Percentiles rank a stretch among this genome's conserved stretches.
Conservation (phyloP, 805 yeast genomes). For the Spathaspora passalidarum region DNA sequence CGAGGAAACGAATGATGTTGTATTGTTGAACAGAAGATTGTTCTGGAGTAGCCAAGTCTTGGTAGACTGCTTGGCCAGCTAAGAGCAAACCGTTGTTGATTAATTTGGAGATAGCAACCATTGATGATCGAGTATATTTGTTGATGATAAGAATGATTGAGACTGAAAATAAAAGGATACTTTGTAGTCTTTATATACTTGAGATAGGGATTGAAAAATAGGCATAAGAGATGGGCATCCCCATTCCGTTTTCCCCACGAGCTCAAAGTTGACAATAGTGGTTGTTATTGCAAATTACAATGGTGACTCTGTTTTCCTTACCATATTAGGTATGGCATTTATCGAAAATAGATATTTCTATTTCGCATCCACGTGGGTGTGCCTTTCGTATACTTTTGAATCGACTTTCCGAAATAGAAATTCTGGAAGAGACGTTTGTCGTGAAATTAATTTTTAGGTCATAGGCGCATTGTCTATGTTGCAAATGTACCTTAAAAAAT, state of each 20-base stretch:
- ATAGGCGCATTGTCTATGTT: no score
- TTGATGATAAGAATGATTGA: background rate
- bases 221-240: background rate
- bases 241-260: background rate
- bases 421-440: no score
- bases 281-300: background rate
- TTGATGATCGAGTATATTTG: conserved; percentile 13
- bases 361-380: conserved; percentile 1
- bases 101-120: conserved; percentile 30
- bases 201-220: background rate
- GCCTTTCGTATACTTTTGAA: background rate
- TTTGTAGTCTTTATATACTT: background rate
- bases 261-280: background rate
- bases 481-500: background rate
- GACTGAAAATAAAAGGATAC: background rate
- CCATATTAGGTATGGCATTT: background rate
- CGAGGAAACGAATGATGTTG: conserved; percentile 49
- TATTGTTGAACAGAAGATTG: conserved; percentile 42
- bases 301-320: background rate
- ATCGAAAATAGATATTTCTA: background rate
- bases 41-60: conserved; percentile 35
- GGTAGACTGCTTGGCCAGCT: conserved; percentile 23
- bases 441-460: no score
- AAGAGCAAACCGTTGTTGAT: conserved; percentile 29
- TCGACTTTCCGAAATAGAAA: background rate